A percentile compares a stretch with the other conserved stretches of the same genome.
These are phyloP conservation scores for Fusarium pseudonygamai DNA, from an alignment of 2,329 filamentous ascomycete genomes.

Conservation along the genomic window DNA sequence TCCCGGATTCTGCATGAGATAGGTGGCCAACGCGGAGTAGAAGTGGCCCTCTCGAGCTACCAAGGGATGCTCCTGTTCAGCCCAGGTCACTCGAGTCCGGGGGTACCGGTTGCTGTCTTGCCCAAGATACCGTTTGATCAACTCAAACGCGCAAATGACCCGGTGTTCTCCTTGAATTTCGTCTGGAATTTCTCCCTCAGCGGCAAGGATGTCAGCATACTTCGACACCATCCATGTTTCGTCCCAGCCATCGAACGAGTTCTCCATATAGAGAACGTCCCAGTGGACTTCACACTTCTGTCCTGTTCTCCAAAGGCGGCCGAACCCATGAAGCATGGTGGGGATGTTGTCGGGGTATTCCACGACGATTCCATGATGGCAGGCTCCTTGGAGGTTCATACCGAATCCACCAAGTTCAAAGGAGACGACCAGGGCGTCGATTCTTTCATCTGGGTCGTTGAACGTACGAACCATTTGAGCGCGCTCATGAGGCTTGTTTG, in stretches of 20 bases:
- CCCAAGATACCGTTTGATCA: accelerated
- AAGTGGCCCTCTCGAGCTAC: background rate
- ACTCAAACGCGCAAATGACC: accelerated
- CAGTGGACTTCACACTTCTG: accelerated
- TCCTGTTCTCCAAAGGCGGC: background rate
- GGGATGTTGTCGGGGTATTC: accelerated
- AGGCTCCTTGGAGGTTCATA: background rate
- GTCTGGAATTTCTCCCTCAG: background rate
- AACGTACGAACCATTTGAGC: background rate
- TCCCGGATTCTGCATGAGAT: background rate
- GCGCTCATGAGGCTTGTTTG: accelerated
- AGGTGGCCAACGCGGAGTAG: accelerated
- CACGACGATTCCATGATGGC: background rate
- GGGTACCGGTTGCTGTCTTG: background rate
- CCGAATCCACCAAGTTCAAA: background rate
- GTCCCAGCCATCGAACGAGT: accelerated
- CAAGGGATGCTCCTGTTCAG: background rate
- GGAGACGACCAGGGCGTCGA: accelerated
- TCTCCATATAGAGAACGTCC: background rate
- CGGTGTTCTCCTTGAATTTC: too few species aligned
- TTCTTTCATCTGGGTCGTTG: background rate
- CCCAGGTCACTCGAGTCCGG: background rate
- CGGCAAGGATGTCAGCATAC: background rate
- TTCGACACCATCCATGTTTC: background rate
- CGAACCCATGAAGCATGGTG: background rate